Evolutionary conservation across 1,284 basidiomycete genomes (phyloP).

Genomic region (Pulveroboletus sp.): DNA sequence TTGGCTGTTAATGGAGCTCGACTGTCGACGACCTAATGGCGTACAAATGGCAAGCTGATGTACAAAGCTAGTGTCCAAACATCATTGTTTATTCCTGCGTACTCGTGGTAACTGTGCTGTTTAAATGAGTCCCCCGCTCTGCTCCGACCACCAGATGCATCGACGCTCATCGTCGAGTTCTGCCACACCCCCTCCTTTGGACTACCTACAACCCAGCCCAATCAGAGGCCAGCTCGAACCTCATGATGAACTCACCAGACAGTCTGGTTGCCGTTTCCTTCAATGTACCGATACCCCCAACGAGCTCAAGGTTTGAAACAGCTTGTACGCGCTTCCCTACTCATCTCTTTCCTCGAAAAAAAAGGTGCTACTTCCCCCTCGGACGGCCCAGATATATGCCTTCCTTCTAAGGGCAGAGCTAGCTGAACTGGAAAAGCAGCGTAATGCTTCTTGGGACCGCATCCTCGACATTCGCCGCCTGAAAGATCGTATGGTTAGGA

Average conservation of each 20-base stretch:
- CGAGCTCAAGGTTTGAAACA: slow-evolving; percentile 58
- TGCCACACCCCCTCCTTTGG: slow-evolving; percentile 40
- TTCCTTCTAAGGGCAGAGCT: slow-evolving; percentile 63
- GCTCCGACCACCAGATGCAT: slow-evolving; percentile 27
- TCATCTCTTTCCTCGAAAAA: slow-evolving; percentile 9
- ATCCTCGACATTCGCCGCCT: slow-evolving; percentile 71
- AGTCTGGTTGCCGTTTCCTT: slow-evolving; percentile 63
- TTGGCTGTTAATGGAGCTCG: too few species aligned
- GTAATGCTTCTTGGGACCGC: slow-evolving; percentile 58
- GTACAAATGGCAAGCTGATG: too few species aligned
- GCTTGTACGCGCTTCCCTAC: slow-evolving; percentile 1
- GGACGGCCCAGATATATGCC: slow-evolving; percentile 66
- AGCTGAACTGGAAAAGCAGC: slow-evolving; percentile 57
- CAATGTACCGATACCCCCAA: slow-evolving; percentile 74
- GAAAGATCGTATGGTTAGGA: slow-evolving; percentile 78
- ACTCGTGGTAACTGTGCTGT: too few species aligned
- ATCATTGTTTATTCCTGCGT: too few species aligned
- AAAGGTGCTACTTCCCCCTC: slow-evolving; percentile 69
- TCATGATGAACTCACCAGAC: slow-evolving; percentile 50
- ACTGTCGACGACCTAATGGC: too few species aligned
- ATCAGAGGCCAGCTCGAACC: slow-evolving; percentile 73
- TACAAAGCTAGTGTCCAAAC: too few species aligned
- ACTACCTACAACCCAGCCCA: slow-evolving; percentile 60
- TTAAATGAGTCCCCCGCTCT: too few species aligned
- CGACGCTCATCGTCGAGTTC: slow-evolving; percentile 27